Percentiles rank a stretch among this genome's conserved stretches.
Evolutionary conservation across 768 basidiomycete species (phyloP).

Genomic region (Royoungia palumana): DNA sequence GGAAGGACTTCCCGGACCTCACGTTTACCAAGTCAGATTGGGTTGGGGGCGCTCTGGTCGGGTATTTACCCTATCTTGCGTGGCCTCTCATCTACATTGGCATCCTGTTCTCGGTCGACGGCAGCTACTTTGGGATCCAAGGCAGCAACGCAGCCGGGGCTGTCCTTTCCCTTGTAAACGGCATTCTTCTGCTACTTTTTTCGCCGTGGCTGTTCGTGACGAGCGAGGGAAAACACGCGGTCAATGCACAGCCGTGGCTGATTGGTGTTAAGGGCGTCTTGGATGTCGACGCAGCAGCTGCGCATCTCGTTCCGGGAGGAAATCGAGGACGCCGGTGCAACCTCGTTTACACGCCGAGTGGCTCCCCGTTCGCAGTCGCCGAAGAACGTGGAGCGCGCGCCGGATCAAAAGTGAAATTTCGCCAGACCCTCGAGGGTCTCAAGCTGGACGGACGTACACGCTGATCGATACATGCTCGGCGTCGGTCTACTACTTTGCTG

Average conservation of each 20-base stretch:
- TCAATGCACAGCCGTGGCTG: conserved; percentile 16
- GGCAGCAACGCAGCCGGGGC: too few species aligned
- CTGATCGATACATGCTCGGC: conserved; percentile 15
- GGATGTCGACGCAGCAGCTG: conserved; percentile 1
- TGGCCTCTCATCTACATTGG: conserved; percentile 10
- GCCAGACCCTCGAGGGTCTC: neutral
- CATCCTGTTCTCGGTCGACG: too few species aligned
- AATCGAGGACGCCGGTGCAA: neutral
- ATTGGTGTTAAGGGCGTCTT: conserved; percentile 20
- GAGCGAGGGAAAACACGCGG: conserved; percentile 12
- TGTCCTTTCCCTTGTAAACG: neutral
- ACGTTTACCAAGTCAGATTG: neutral
- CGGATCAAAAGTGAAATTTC: conserved; percentile 1
- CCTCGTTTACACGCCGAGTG: conserved; percentile 12
- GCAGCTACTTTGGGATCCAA: neutral
- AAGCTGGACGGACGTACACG: conserved; percentile 8
- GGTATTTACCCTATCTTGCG: conserved; percentile 4
- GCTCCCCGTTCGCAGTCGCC: conserved; percentile 7
- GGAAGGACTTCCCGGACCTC: conserved; percentile 19
- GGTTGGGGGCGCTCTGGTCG: neutral
- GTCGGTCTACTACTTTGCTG: conserved; percentile 18
- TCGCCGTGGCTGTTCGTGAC: conserved; percentile 8
- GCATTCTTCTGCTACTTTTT: neutral
- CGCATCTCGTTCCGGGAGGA: conserved; percentile 9
- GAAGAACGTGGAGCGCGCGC: neutral